A percentile compares a stretch with the other conserved stretches of the same genome.
These are phyloP conservation scores for Middelhovenomyces tepae DNA, from an alignment of 805 yeast genomes.

Conservation along the genomic window DNA sequence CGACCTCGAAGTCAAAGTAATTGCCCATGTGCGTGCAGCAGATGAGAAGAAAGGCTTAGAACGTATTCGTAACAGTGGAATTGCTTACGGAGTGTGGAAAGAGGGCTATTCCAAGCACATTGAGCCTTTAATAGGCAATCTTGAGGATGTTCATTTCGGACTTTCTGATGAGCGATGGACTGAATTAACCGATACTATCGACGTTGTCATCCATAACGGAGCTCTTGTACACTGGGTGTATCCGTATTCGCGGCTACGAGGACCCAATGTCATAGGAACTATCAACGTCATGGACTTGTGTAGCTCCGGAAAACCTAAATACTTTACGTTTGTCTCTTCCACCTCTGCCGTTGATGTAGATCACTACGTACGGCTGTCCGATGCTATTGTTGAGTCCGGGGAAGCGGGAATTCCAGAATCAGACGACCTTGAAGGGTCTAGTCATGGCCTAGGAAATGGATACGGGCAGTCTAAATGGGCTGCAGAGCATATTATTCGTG, in stretches of 20 bases:
- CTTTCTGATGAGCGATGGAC: slow-evolving; percentile 49
- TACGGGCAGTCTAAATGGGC: slow-evolving; percentile 99
- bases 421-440: slow-evolving; percentile 77
- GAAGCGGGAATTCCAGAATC: slow-evolving; percentile 67
- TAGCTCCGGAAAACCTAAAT: slow-evolving; percentile 72
- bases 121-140: slow-evolving; percentile 73
- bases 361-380: slow-evolving; percentile 70
- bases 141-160: slow-evolving; percentile 69
- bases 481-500: slow-evolving; percentile 80
- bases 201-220: slow-evolving; percentile 89
- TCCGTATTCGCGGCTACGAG: slow-evolving; percentile 83
- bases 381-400: slow-evolving; percentile 54
- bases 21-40: slow-evolving; percentile 87
- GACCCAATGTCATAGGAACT: slow-evolving; percentile 86
- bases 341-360: slow-evolving; percentile 88
- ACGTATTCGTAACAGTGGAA: slow-evolving; percentile 66
- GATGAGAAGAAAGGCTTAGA: slow-evolving; percentile 60
- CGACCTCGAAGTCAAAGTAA: slow-evolving; percentile 46
- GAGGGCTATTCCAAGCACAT: slow-evolving; percentile 49
- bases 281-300: slow-evolving; percentile 74
- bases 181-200: slow-evolving; percentile 49
- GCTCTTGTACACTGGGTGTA: slow-evolving; percentile 99
- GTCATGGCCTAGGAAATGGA: slow-evolving; percentile 77
- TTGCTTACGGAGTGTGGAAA: slow-evolving; percentile 76
- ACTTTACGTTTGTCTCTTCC: slow-evolving; percentile 86